Evolutionary conservation across 1,139 yeast species (phyloP).

Genomic region (Yamadazyma conglobata): DNA sequence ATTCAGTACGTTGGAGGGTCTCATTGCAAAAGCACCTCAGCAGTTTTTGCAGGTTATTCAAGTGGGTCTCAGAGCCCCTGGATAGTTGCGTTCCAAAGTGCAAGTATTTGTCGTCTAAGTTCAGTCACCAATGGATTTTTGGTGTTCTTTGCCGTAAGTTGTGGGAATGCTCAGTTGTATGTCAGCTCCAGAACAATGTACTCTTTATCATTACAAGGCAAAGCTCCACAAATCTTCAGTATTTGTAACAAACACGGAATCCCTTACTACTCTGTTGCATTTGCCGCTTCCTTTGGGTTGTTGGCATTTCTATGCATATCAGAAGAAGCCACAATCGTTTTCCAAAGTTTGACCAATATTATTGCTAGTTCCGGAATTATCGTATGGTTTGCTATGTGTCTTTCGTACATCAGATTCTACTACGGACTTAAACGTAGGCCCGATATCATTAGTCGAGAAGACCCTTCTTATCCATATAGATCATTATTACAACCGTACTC

Average conservation of each 20-base stretch:
- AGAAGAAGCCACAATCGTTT: conserved; percentile 58
- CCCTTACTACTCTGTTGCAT: conserved; percentile 67
- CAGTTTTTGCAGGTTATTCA: conserved; percentile 46
- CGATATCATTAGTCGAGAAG: conserved; percentile 60
- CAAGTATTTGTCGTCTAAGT: conserved; percentile 61
- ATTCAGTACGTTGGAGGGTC: conserved; percentile 40
- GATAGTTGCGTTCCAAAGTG: conserved; percentile 73
- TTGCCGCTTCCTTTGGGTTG: conserved; percentile 58
- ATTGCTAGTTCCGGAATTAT: conserved; percentile 70
- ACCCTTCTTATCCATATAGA: conserved; percentile 68
- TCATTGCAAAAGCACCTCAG: conserved; percentile 31
- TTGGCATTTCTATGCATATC: conserved; percentile 59
- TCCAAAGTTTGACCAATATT: conserved; percentile 60
- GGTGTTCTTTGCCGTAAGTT: conserved; percentile 70
- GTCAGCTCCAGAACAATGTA: conserved; percentile 78
- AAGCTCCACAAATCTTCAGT: conserved; percentile 61
- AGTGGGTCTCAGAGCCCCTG: conserved; percentile 74
- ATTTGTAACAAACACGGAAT: conserved; percentile 64
- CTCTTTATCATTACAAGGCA: conserved; percentile 67
- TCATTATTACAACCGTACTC: conserved; percentile 77
- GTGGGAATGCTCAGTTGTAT: conserved; percentile 75
- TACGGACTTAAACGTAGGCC: conserved; percentile 65
- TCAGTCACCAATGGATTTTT: conserved; percentile 63
- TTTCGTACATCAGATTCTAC: conserved; percentile 68
- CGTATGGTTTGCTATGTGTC: conserved; percentile 81